A percentile compares a stretch with the other conserved stretches of the same genome.
phyloP scores from a whole-genome alignment of 2,329 filamentous ascomycete genomes.

The Penicillium sp. region DNA sequence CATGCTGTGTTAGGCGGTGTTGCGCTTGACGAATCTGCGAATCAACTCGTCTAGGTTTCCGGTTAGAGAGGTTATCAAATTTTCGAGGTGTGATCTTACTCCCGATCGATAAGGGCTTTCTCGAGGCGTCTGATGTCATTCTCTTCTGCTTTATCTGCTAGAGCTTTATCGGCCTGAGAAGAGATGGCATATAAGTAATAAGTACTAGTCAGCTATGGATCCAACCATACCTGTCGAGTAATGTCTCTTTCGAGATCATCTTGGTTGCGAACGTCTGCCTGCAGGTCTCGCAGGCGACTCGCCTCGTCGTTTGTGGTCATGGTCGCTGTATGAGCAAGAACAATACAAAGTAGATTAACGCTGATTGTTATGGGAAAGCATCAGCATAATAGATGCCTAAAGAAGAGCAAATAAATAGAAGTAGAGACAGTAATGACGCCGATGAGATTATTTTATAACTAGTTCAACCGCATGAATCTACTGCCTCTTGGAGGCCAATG shows the following conservation, averaged over 20 bases:
- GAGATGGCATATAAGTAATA: not conserved
- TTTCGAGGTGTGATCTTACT: conserved; percentile 26
- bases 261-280: conserved; percentile 73
- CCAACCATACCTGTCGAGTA: conserved; percentile 49
- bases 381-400: not conserved
- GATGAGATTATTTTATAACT: too few species aligned
- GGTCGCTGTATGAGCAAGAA: not conserved
- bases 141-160: conserved; percentile 60
- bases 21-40: conserved; percentile 60
- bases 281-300: conserved; percentile 58
- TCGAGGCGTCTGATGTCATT: conserved; percentile 61
- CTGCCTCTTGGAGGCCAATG: conserved; percentile 4
- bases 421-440: not conserved
- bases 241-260: conserved; percentile 90
- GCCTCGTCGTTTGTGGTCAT: conserved; percentile 50
- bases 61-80: conserved; percentile 3
- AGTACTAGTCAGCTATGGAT: not conserved
- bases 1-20: conserved; percentile 54
- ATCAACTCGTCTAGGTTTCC: conserved; percentile 54
- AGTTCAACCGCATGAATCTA: not conserved
- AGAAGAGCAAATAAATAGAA: conserved; percentile 1
- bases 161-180: conserved; percentile 53
- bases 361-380: not conserved
- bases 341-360: not conserved
- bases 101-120: conserved; percentile 51